Base-by-base conservation (phyloP, 2,329 filamentous ascomycete species). In the Claviceps sp. region DNA sequence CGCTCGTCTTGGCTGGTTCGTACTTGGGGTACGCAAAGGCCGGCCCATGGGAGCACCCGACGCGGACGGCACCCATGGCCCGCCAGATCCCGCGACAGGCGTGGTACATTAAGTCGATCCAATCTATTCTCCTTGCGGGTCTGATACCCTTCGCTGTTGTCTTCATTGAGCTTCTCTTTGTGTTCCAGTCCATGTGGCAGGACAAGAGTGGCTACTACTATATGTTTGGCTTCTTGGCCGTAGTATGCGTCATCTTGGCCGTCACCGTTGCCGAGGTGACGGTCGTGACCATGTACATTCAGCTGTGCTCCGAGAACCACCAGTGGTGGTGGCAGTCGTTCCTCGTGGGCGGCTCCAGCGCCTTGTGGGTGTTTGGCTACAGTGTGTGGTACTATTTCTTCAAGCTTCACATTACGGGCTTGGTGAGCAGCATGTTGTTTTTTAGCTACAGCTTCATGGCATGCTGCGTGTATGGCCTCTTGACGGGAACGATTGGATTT, bases 261-360 rank as follows among this genome's bases (percentile, higher is more conserved):
- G 67, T 93, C 43, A 88, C 86, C 0, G 80, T 95, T 34, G 80
- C 87, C 58, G 86, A 93, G 69, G 86, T 90, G 49, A 90, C 86
- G 1, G 79, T 95, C 22, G 87, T 94, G 53, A 82, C 83, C 1
- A 85, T 88, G 16, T 94, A 95, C 66, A 78, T 86, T 47, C 85
- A 88, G 68, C 78, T 95, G 17, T 91, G 87, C 68, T 76, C 80
- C 1, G 88, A 94, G 76, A 89, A 94, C 66, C 85, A 93, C 68
- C 79, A 88, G 64, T 95, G 88, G 88, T 93, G 86, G 86, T 94
- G 88, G 88, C 85, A 87, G 65, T 88, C 85, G 49, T 93, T 95
- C 70, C 68, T 87, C 47, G 79, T 89, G 8, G 88, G 88, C 45
- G 85, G 83, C 47, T 80, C 83, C 58, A 88, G 83, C 58, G 79